These are phyloP conservation scores for Huntiella decipiens DNA, from an alignment of 2,329 filamentous ascomycete genomes.

Conservation along the genomic window DNA sequence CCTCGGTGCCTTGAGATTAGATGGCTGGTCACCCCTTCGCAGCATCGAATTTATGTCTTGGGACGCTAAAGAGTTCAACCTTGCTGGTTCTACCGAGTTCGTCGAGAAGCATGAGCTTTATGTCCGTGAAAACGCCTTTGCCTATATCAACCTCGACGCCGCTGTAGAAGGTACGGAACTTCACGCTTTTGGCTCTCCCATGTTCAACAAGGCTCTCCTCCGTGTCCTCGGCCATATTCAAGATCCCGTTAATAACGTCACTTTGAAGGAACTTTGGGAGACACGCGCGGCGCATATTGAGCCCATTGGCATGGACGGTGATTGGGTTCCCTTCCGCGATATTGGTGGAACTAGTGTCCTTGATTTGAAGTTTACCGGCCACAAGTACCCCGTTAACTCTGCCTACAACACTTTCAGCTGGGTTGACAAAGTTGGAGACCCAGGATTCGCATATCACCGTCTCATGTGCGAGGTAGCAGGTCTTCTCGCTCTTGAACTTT, in stretches of 20 bases:
- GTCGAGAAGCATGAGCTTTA: constrained; percentile 67
- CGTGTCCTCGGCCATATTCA: constrained; percentile 55
- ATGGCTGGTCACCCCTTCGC: constrained; percentile 80
- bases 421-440: constrained; percentile 65
- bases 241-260: constrained; percentile 53
- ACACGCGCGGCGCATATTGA: constrained; percentile 39
- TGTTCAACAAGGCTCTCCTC: constrained; percentile 53
- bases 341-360: constrained; percentile 77
- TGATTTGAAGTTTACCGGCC: constrained; percentile 60
- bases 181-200: constrained; percentile 59
- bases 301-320: constrained; percentile 54
- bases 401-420: constrained; percentile 83
- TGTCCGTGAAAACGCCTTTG: constrained; percentile 56
- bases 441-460: constrained; percentile 63
- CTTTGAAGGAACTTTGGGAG: constrained; percentile 63
- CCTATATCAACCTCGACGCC: constrained; percentile 80
- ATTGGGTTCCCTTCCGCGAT: constrained; percentile 80
- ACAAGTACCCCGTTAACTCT: constrained; percentile 52
- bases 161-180: constrained; percentile 46
- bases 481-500: constrained; percentile 67
- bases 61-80: constrained; percentile 86
- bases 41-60: constrained; percentile 94
- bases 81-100: constrained; percentile 84
- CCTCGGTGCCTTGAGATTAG: constrained; percentile 55
- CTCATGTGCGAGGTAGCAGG: constrained; percentile 62